Evolutionary conservation across 441 rosid species (phyloP).

Genomic region (Gossypium davidsonii): DNA sequence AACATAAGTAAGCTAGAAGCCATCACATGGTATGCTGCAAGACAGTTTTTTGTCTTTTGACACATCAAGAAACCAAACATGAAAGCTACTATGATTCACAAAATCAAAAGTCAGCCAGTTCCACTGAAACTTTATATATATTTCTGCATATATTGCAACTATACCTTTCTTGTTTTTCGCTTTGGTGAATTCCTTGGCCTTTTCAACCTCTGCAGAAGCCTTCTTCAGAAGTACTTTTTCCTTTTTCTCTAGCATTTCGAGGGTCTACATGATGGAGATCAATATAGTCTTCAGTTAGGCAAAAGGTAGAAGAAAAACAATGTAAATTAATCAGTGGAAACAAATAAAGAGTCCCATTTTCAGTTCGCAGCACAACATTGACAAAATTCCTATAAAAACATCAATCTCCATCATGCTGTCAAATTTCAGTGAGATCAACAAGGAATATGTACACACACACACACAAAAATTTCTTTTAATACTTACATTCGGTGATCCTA

Average conservation of each 20-base stretch:
- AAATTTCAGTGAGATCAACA: neutral
- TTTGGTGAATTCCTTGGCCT: conserved; percentile 61
- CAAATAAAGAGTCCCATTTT: neutral
- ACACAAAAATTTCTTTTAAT: neutral
- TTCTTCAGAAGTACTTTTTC: conserved; percentile 75
- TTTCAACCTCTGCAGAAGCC: conserved; percentile 70
- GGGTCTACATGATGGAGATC: conserved; percentile 39
- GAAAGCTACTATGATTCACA: neutral
- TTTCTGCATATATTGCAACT: neutral
- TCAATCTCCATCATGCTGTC: neutral
- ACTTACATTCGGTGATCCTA: neutral
- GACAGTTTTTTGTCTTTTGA: neutral
- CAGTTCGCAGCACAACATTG: neutral
- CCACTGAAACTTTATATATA: neutral
- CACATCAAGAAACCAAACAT: neutral
- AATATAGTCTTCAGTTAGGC: neutral
- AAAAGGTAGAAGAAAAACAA: neutral
- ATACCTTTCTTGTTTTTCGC: conserved; percentile 58
- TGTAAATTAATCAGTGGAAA: neutral
- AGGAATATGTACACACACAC: neutral
- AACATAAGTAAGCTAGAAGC: neutral
- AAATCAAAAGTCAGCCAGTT: neutral
- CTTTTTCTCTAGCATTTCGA: conserved; percentile 96
- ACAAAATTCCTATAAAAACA: neutral
- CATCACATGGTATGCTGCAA: neutral